phyloP scores from a whole-genome alignment of 2,329 filamentous ascomycete genomes.

The Cordyceps tenuipes region DNA sequence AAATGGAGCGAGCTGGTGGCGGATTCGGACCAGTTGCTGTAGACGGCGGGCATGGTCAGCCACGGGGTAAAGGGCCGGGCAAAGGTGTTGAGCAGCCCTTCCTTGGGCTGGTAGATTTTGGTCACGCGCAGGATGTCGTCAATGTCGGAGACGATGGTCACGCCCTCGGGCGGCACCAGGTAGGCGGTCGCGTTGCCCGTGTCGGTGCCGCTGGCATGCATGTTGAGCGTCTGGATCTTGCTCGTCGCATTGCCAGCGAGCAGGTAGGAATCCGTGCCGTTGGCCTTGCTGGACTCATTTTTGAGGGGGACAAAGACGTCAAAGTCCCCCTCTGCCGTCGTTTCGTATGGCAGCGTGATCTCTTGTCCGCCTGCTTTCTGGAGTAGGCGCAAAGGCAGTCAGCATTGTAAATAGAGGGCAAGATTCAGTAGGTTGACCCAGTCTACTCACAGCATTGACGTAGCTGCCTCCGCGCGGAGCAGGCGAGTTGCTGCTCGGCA shows the following conservation, averaged over 20 bases:
- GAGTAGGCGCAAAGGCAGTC: not conserved
- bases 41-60: constrained; percentile 75
- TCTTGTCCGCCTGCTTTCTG: constrained; percentile 51
- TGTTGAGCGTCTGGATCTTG: constrained; percentile 58
- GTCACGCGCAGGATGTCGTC: constrained; percentile 75
- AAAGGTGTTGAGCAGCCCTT: constrained; percentile 70
- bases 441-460: constrained; percentile 31
- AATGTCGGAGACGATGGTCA: constrained; percentile 70
- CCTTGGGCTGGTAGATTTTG: constrained; percentile 67
- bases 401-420: not conserved
- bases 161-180: constrained; percentile 59
- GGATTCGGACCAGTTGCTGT: constrained; percentile 63
- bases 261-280: constrained; percentile 34
- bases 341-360: constrained; percentile 55
- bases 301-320: constrained; percentile 58
- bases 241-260: constrained; percentile 56
- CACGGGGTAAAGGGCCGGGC: constrained; percentile 61
- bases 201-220: constrained; percentile 55
- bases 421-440: not conserved
- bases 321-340: constrained; percentile 62
- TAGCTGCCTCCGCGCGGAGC: constrained; percentile 41
- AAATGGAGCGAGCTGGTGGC: constrained; percentile 56
- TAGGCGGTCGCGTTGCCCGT: constrained; percentile 70
- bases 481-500: constrained; percentile 12
- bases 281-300: not conserved